Percentiles rank a stretch among this genome's conserved stretches.
These are phyloP conservation scores for Schizothecium vesticola DNA, from an alignment of 495 filamentous ascomycete genomes.

Conservation along the genomic window DNA sequence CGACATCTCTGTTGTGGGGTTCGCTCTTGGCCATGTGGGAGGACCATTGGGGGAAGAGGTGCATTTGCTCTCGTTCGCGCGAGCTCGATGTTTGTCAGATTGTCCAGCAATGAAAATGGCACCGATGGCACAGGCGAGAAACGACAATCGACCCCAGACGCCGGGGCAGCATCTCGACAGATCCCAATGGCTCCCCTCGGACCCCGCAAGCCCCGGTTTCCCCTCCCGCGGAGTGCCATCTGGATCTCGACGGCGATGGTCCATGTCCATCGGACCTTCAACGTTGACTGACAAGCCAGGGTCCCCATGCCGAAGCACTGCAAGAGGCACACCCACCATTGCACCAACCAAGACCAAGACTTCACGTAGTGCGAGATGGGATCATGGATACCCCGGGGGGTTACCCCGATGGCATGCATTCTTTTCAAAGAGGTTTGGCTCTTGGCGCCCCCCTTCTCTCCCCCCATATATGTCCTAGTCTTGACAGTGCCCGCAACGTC, in stretches of 20 bases:
- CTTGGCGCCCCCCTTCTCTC: not conserved
- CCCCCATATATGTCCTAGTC: not conserved
- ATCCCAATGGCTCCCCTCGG: not conserved
- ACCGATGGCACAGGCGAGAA: not conserved
- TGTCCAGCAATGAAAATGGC: not conserved
- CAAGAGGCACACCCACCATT: not conserved
- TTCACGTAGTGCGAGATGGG: not conserved
- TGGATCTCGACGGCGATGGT: not conserved
- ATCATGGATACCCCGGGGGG: not conserved
- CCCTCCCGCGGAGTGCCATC: not conserved
- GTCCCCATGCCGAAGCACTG: not conserved
- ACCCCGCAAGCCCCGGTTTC: not conserved
- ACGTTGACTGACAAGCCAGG: not conserved
- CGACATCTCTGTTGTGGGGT: not conserved
- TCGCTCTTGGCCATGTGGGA: slow-evolving; percentile 6
- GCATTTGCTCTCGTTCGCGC: not conserved
- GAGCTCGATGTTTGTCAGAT: not conserved
- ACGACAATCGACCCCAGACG: not conserved
- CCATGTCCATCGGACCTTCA: not conserved
- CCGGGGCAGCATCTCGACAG: not conserved
- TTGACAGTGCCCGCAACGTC: not conserved
- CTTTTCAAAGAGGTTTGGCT: not conserved
- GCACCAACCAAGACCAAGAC: not conserved
- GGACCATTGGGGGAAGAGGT: not conserved
- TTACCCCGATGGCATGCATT: not conserved